These are phyloP conservation scores for Alloascoidea africana DNA, from an alignment of 805 yeast species.

Conservation along the genomic window DNA sequence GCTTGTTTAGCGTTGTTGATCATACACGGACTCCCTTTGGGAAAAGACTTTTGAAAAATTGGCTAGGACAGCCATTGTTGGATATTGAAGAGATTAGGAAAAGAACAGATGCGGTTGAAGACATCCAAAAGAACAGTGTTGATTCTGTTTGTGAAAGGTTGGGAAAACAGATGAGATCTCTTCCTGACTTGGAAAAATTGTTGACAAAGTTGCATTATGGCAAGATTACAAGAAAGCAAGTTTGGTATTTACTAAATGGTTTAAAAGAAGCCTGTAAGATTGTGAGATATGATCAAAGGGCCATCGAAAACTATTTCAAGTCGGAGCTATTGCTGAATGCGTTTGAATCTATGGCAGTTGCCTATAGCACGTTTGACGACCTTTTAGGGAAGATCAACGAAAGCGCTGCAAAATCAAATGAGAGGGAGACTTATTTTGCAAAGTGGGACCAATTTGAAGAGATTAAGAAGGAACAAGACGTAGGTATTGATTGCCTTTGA, in stretches of 20 bases:
- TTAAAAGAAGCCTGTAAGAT: conserved; percentile 22
- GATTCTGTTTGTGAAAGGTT: conserved; percentile 14
- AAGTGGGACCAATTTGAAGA: conserved; percentile 30
- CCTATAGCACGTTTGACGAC: conserved; percentile 15
- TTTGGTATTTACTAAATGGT: conserved; percentile 35
- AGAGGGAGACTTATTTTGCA: conserved; percentile 20
- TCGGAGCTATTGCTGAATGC: conserved; percentile 23
- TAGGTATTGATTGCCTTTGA: conserved; percentile 13
- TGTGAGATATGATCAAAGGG: conserved; percentile 16
- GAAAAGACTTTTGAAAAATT: conserved; percentile 40
- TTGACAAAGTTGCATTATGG: conserved; percentile 46
- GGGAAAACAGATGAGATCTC: conserved; percentile 13
- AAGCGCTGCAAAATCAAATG: background rate
- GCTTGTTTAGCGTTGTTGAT: conserved; percentile 67
- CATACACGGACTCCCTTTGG: conserved; percentile 76
- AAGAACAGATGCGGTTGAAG: conserved; percentile 49
- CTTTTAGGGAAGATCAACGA: conserved; percentile 3
- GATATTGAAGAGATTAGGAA: conserved; percentile 35
- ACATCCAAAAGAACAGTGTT: conserved; percentile 16
- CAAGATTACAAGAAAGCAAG: conserved; percentile 41
- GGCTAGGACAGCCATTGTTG: conserved; percentile 66
- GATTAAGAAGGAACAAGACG: conserved; percentile 22
- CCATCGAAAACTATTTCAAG: conserved; percentile 14
- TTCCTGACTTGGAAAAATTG: conserved; percentile 45
- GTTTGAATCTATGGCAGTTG: conserved; percentile 22